Evolutionary conservation across 1,139 yeast genomes (phyloP), one percentile per base, ranked within the genome.

Genomic region (Suzukiozyma palmioleophila): DNA sequence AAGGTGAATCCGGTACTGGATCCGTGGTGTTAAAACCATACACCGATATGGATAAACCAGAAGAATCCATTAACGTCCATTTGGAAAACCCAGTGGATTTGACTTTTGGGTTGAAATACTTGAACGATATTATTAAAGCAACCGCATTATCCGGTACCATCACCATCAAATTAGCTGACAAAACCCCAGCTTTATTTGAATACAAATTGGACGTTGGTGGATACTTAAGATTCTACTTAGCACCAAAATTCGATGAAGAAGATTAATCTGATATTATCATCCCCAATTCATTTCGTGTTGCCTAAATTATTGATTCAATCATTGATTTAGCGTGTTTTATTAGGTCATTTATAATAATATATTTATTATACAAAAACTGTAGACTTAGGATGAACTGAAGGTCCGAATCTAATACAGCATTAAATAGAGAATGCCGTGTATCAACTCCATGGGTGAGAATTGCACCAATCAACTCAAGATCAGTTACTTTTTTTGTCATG

Each of bases 161-260:
- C 47, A 84, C 94, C 38, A 76, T 92, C 51, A 85, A 87, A 64
- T 76, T 92, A 60, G 87, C 96, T 30, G 92, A 86, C 56, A 89
- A 86, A 61, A 81, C 95, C 15, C 99, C 99, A 26, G 95, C 97
- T 33, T 74, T 89, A 60, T 88, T 92, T 57, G 97, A 90, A 69
- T 92, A 84, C 70, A 85, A 84, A 65, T 75, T 92, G 61, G 86
- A 90, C 49, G 75, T 68, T 29, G 87, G 94, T 60, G 98, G 99
- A 39, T 87, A 87, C 66, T 74, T 92, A 62, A 84, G 96, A 64
- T 92, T 86, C 77, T 92, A 86, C 77, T 77, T 92, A 66, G 98
- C 98, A 53, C 98, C 98, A 44, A 92, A 92, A 75, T 88, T 89
- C 60, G 95, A 85, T 50, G 96, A 87, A 52, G 96, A 87, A 45